phyloP scores from a whole-genome alignment of 176 grass and related monocot species.

The Typha latifolia region DNA sequence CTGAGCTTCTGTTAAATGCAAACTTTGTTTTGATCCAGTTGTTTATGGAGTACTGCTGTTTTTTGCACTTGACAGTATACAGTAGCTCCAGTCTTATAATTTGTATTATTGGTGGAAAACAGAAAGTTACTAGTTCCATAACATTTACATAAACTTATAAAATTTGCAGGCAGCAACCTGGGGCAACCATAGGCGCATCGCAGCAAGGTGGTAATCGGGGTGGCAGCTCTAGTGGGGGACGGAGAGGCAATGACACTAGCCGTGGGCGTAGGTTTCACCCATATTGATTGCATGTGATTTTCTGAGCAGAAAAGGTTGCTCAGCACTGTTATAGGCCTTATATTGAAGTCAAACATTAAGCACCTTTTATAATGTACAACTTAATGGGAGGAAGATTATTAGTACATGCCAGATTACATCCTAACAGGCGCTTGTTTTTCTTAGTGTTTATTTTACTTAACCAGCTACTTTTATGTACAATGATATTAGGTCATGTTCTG shows the following conservation, averaged over 20 bases:
- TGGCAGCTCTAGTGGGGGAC: conserved; percentile 14
- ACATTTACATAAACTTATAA: not conserved
- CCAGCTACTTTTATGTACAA: too few species aligned
- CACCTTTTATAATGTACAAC: too few species aligned
- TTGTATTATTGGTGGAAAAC: conserved; percentile 1
- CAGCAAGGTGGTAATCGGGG: conserved; percentile 20
- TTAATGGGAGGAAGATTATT: too few species aligned
- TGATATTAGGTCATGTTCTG: too few species aligned
- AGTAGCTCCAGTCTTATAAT: not conserved
- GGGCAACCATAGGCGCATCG: not conserved
- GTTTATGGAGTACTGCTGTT: not conserved
- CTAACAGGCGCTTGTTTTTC: too few species aligned
- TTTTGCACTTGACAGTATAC: too few species aligned
- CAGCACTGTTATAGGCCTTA: too few species aligned
- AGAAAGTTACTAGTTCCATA: not conserved
- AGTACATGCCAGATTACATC: too few species aligned
- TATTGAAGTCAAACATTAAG: too few species aligned
- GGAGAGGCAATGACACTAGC: conserved; percentile 14
- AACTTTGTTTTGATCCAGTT: not conserved
- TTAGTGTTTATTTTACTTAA: too few species aligned
- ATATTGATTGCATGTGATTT: conserved; percentile 8
- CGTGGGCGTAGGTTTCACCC: conserved; percentile 17
- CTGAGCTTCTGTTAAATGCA: not conserved
- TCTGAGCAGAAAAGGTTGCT: not conserved
- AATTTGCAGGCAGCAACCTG: conserved; percentile 24